phyloP scores from a whole-genome alignment of 2,329 filamentous ascomycete species.

The Venturia pyrina region DNA sequence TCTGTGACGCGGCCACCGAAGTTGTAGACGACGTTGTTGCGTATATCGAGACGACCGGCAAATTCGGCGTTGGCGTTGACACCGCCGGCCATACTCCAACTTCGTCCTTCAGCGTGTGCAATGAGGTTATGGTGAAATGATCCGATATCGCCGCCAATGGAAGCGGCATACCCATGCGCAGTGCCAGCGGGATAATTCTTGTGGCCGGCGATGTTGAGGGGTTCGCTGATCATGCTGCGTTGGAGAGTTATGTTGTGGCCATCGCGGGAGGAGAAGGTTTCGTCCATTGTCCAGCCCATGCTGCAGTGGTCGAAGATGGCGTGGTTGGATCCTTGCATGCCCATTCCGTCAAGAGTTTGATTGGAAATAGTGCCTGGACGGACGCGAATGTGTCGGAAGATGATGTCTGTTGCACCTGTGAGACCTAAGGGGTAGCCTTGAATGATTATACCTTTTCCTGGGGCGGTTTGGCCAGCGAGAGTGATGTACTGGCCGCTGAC shows the following conservation, averaged over 20 bases:
- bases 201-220: constrained; percentile 34
- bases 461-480: constrained; percentile 42
- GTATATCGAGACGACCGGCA: constrained; percentile 46
- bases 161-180: constrained; percentile 30
- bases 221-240: constrained; percentile 44
- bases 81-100: constrained; percentile 35
- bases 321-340: constrained; percentile 41
- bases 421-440: constrained; percentile 46
- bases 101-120: constrained; percentile 31
- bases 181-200: constrained; percentile 28
- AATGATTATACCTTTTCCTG: constrained; percentile 35
- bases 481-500: constrained; percentile 39
- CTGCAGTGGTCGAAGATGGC: constrained; percentile 49
- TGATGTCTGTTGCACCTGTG: constrained; percentile 42
- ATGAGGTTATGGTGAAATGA: constrained; percentile 31
- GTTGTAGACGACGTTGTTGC: constrained; percentile 44
- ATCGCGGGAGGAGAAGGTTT: constrained; percentile 41
- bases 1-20: constrained; percentile 39
- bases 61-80: constrained; percentile 45
- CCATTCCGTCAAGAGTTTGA: constrained; percentile 45
- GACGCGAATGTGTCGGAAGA: constrained; percentile 46
- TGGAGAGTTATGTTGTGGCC: constrained; percentile 41
- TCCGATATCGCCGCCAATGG: constrained; percentile 43
- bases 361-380: constrained; percentile 42
- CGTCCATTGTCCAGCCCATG: constrained; percentile 45